phyloP scores from a whole-genome alignment of 352 stramenopile species.

The Globisporangium paroecandrum region DNA sequence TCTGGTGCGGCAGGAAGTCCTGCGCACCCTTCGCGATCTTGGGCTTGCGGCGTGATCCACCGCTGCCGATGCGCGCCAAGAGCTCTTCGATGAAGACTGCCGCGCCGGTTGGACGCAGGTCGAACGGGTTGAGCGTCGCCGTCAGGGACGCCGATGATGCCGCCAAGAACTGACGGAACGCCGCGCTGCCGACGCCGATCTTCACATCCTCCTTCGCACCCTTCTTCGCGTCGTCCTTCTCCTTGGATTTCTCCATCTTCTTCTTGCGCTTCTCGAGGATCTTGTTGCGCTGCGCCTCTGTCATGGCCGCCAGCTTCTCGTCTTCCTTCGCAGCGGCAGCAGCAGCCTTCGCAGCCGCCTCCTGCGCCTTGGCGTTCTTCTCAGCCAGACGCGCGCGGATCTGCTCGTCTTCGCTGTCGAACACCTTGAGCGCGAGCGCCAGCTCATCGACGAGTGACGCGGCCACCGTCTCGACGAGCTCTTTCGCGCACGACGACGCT shows the following conservation, averaged over 20 bases:
- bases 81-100: constrained; percentile 62
- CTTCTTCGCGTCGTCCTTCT: constrained; percentile 75
- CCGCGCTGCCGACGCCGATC: constrained; percentile 61
- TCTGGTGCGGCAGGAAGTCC: constrained; percentile 96
- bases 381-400: constrained; percentile 51
- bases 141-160: constrained; percentile 15
- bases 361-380: constrained; percentile 58
- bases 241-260: constrained; percentile 82
- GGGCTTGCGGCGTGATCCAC: constrained; percentile 73
- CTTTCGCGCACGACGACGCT: constrained; percentile 33
- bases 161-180: constrained; percentile 51
- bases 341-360: constrained; percentile 65
- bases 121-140: constrained; percentile 46
- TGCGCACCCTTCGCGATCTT: constrained; percentile 92
- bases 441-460: constrained; percentile 46
- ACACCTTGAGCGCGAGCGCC: constrained; percentile 46
- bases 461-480: constrained; percentile 46
- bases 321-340: constrained; percentile 77
- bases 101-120: constrained; percentile 43
- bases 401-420: constrained; percentile 56
- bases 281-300: constrained; percentile 70
- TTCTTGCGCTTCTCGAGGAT: constrained; percentile 79
- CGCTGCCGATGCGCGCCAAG: constrained; percentile 59
- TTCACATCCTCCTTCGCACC: constrained; percentile 60
- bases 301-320: constrained; percentile 76